Percentiles rank a stretch among this genome's conserved stretches.
Conservation (phyloP, 345 rosid genomes). For the Brassica juncea region DNA sequence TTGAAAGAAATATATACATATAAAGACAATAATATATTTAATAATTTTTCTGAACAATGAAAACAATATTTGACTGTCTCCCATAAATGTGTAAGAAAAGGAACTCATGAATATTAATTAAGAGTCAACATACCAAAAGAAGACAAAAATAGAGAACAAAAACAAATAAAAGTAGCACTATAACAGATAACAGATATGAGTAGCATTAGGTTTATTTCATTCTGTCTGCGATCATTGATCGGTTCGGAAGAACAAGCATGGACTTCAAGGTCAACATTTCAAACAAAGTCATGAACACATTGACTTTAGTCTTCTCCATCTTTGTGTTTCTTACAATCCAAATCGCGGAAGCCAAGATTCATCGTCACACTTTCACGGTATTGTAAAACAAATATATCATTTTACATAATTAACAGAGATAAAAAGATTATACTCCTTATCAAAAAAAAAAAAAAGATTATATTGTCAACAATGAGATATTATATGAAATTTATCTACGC, state of each 20-base stretch:
- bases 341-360: constrained; percentile 25
- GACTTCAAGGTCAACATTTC: neutral
- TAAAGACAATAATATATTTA: too few species aligned
- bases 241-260: neutral
- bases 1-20: neutral
- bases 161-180: neutral
- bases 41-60: neutral
- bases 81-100: neutral
- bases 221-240: neutral
- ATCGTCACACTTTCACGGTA: constrained; percentile 38
- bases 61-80: neutral
- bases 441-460: neutral
- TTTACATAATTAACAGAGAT: neutral
- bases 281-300: neutral
- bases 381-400: neutral
- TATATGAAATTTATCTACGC: neutral
- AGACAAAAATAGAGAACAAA: neutral
- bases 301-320: constrained; percentile 12
- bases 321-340: constrained; percentile 2
- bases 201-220: neutral
- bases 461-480: neutral
- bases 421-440: too few species aligned
- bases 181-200: neutral
- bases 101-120: neutral
- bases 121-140: neutral